A percentile compares a stretch with the other conserved stretches of the same genome.
These are phyloP conservation scores for Emericellopsis terricola DNA, from an alignment of 495 filamentous ascomycete genomes.

Conservation along the genomic window DNA sequence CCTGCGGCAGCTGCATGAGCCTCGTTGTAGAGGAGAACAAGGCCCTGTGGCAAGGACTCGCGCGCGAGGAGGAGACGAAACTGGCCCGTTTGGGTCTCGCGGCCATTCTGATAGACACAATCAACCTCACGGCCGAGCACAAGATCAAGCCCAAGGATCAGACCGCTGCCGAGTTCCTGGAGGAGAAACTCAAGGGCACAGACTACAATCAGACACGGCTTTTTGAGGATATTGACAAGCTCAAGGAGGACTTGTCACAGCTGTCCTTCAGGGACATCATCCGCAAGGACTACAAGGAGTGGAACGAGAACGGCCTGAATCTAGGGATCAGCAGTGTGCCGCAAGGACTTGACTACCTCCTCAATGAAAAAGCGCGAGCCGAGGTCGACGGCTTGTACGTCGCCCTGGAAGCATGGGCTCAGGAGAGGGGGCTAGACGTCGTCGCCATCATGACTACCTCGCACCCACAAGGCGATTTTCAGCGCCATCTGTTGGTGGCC, in stretches of 20 bases:
- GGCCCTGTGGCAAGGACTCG: constrained; percentile 31
- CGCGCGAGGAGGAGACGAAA: constrained; percentile 25
- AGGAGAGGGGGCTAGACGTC: constrained; percentile 40
- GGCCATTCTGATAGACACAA: constrained; percentile 72
- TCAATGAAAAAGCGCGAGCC: constrained; percentile 31
- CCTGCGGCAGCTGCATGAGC: constrained; percentile 63
- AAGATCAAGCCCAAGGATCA: constrained; percentile 62
- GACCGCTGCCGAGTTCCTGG: constrained; percentile 44
- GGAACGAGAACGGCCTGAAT: constrained; percentile 39
- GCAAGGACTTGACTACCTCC: constrained; percentile 43
- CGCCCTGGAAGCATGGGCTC: constrained; percentile 31
- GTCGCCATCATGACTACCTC: constrained; percentile 64
- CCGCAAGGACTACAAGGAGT: constrained; percentile 86
- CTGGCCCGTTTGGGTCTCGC: constrained; percentile 62
- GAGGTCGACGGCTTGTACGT: constrained; percentile 16
- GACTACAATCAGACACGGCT: constrained; percentile 38
- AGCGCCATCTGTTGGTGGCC: constrained; percentile 59
- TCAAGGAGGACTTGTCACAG: constrained; percentile 53
- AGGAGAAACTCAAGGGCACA: constrained; percentile 15
- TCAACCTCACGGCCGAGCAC: constrained; percentile 44
- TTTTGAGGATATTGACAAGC: constrained; percentile 40
- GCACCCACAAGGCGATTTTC: constrained; percentile 35
- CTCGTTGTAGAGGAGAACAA: constrained; percentile 49
- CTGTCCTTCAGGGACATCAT: constrained; percentile 59
- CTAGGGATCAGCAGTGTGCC: constrained; percentile 65